Evolutionary conservation across 2,329 filamentous ascomycete species (phyloP).

Genomic region (Colletotrichum theobromicola): DNA sequence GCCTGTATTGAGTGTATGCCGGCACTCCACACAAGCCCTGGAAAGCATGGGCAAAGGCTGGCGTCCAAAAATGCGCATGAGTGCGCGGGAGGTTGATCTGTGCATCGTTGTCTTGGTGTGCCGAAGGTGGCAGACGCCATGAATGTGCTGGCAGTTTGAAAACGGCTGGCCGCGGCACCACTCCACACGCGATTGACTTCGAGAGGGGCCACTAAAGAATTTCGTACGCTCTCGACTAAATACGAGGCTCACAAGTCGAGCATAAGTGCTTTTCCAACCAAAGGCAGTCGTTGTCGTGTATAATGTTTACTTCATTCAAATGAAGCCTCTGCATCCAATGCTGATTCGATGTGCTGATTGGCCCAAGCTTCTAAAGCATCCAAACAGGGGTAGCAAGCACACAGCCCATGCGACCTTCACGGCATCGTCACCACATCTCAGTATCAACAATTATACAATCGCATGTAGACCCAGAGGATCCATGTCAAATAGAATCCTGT

Average conservation of each 20-base stretch:
- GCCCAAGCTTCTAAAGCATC: neutral
- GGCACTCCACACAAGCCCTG: neutral
- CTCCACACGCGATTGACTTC: neutral
- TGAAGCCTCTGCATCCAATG: slow-evolving; percentile 12
- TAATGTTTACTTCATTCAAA: neutral
- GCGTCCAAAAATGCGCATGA: neutral
- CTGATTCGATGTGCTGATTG: neutral
- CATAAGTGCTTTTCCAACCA: neutral
- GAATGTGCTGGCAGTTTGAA: neutral
- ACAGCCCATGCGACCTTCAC: neutral
- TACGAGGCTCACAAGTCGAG: neutral
- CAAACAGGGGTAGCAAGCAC: neutral
- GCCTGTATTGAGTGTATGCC: neutral
- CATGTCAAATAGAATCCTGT: neutral
- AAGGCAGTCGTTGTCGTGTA: neutral
- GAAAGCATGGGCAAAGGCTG: neutral
- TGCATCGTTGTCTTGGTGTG: neutral
- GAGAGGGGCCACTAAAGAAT: neutral
- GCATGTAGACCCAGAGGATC: neutral
- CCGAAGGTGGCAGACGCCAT: neutral
- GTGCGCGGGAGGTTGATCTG: neutral
- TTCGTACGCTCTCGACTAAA: neutral
- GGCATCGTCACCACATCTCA: neutral
- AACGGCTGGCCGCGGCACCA: neutral
- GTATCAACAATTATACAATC: neutral